Percentiles rank a stretch among this genome's conserved stretches.
phyloP scores from a whole-genome alignment of 306 rosid species.

The Citrullus amarus region DNA sequence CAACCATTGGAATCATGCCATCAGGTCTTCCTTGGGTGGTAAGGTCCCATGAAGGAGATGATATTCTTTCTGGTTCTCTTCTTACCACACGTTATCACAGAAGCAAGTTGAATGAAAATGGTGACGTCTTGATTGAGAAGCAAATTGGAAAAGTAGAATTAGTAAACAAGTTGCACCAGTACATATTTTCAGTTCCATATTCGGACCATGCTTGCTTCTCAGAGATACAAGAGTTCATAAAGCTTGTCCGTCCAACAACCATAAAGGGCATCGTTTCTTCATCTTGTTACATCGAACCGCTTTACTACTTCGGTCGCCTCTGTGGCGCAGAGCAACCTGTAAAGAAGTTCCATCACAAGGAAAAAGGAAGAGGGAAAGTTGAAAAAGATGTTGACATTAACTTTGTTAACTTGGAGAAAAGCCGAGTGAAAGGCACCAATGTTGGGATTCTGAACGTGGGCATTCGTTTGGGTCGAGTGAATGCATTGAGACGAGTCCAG shows the following conservation, averaged over 20 bases:
- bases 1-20: conserved; percentile 68
- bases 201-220: conserved; percentile 58
- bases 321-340: conserved; percentile 32
- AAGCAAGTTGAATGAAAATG: conserved; percentile 15
- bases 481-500: conserved; percentile 24
- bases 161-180: conserved; percentile 25
- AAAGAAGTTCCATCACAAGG: conserved; percentile 7
- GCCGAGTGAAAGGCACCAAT: conserved; percentile 16
- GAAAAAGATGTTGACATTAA: conserved; percentile 9
- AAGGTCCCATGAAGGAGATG: conserved; percentile 18
- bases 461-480: conserved; percentile 25
- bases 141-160: conserved; percentile 14
- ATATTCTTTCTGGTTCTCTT: conserved; percentile 28
- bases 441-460: conserved; percentile 10
- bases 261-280: conserved; percentile 55
- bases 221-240: conserved; percentile 45
- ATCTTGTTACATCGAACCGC: conserved; percentile 55
- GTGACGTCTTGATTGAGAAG: conserved; percentile 16
- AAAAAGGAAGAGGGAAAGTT: conserved; percentile 20
- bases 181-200: conserved; percentile 48
- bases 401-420: conserved; percentile 12
- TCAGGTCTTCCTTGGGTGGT: conserved; percentile 69
- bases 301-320: conserved; percentile 43
- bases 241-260: conserved; percentile 45
- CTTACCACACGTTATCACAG: conserved; percentile 27